These are phyloP conservation scores for Trichosporon sp. DNA, from an alignment of 1,284 basidiomycete species.

Conservation along the genomic window DNA sequence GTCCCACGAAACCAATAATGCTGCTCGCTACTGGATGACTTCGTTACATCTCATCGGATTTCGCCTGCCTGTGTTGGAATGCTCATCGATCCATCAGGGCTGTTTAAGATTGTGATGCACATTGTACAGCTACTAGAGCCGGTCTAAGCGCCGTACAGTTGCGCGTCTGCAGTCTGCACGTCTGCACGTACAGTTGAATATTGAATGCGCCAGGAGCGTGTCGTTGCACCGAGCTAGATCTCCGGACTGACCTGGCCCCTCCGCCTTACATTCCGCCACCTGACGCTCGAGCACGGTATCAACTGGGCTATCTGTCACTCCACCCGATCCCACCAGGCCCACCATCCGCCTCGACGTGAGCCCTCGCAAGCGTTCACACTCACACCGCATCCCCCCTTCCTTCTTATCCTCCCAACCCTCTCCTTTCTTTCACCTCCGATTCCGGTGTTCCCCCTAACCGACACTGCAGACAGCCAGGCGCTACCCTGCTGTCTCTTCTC, in stretches of 20 bases:
- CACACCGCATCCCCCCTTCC: neutral
- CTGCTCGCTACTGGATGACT: neutral
- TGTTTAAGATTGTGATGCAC: neutral
- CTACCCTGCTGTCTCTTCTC: neutral
- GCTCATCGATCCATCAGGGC: neutral
- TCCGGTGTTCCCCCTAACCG: neutral
- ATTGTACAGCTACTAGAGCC: neutral
- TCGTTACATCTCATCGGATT: neutral
- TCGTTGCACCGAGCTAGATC: neutral
- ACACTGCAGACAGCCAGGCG: neutral
- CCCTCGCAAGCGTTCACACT: slow-evolving; percentile 9
- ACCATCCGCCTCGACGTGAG: neutral
- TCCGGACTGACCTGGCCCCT: neutral
- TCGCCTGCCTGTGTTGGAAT: neutral
- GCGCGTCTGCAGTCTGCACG: neutral
- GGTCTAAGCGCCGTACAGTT: neutral
- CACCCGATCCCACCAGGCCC: neutral
- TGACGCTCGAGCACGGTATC: slow-evolving; percentile 9
- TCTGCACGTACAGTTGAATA: neutral
- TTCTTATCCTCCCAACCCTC: neutral
- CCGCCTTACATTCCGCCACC: neutral
- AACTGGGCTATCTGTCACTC: slow-evolving; percentile 7
- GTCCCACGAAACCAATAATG: neutral
- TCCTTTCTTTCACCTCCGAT: neutral
- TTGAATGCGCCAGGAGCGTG: neutral